Evolutionary conservation across 2,329 filamentous ascomycete species (phyloP), one percentile per base, ranked within the genome.

Genomic region (Diaporthe velutina): DNA sequence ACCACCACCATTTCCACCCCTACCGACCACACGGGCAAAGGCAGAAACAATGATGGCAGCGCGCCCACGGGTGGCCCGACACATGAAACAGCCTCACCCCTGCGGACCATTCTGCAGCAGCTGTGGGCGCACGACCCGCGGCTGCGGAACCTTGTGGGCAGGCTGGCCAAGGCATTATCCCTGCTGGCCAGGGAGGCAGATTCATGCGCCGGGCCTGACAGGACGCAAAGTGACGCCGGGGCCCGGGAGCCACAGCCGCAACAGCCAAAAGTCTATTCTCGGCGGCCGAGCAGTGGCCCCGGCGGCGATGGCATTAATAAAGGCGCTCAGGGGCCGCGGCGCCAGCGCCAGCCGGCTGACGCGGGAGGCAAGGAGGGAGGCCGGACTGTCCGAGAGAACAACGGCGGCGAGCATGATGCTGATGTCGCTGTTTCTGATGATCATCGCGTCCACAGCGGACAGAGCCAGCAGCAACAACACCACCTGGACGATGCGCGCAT

Each of bases 61-160:
- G 19, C 40, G 10, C 28, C 48, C 30, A 19, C 42, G 10, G 35
- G 48, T 40, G 64, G 64, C 33, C 64, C 48, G 33, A 68, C 48
- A 68, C 64, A 68, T 68, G 64, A 68, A 68, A 73, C 4, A 57
- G 75, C 3, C 78, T 76, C 52, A 78, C 80, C 0, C 81, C 81
- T 76, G 42, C 81, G 82, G 33, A 79, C 75, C 74, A 74, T 83
- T 1, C 74, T 82, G 10, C 77, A 77, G 2, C 81, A 82, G 75
- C 77, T 83, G 1, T 83, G 80, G 66, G 71, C 73, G 2, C 79
- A 81, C 25, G 82, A 83, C 45, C 77, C 80, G 2, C 73, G 75
- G 2, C 78, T 83, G 9, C 78, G 81, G n/a, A 79, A 78, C 68
- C 77, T 79, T 0, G 71, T 83, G 7, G 52, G 79, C 48, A 33